phyloP scores from a whole-genome alignment of 129 eudicot genomes.

The Silybum marianum region DNA sequence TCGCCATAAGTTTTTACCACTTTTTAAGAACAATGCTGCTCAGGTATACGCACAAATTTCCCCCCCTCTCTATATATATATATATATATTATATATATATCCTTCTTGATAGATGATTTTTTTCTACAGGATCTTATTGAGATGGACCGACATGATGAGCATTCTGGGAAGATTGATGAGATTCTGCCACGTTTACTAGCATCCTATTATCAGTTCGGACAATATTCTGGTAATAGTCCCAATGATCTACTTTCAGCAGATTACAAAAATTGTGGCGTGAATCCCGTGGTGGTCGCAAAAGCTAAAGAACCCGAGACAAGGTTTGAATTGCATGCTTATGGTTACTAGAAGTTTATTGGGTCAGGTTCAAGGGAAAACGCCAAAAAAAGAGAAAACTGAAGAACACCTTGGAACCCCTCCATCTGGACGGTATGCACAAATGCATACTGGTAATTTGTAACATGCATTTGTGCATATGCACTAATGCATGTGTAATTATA shows the following conservation, averaged over 20 bases:
- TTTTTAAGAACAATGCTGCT: conserved; percentile 54
- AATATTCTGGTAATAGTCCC: conserved; percentile 23
- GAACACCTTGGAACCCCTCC: too few relatives aligned
- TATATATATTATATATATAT: too few relatives aligned
- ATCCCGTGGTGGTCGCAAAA: conserved; percentile 23
- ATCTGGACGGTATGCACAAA: too few relatives aligned
- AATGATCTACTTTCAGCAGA: conserved; percentile 37
- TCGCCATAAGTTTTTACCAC: conserved; percentile 73
- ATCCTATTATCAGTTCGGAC: conserved; percentile 62
- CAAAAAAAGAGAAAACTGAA: too few relatives aligned
- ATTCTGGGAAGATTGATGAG: conserved; percentile 51
- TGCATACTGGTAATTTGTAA: too few relatives aligned
- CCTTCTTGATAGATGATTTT: conserved; percentile 6
- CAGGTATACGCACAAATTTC: conserved; percentile 46
- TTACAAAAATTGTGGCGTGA: conserved; percentile 9
- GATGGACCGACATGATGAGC: conserved; percentile 88
- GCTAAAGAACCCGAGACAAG: conserved; percentile 5
- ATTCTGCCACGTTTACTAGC: conserved; percentile 48
- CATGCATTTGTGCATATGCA: too few relatives aligned
- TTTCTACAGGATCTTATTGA: conserved; percentile 70
- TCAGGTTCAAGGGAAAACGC: too few relatives aligned
- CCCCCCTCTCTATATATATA: neutral
- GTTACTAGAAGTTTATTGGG: neutral
- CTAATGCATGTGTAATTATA: too few relatives aligned
- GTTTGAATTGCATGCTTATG: neutral